Conservation (phyloP, 345 rosid species). For the Gossypium bickii region DNA sequence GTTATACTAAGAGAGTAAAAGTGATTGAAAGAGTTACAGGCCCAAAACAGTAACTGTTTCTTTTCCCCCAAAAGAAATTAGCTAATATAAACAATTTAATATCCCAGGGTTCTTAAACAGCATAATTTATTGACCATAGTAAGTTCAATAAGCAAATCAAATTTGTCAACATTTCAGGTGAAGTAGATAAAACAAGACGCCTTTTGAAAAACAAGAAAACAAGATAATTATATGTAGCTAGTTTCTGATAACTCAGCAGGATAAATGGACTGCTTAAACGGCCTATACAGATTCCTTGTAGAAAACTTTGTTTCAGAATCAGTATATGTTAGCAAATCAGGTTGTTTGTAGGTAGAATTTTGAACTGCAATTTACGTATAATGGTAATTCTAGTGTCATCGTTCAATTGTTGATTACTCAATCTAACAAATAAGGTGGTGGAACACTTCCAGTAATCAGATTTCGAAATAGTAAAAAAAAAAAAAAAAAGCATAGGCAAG, state of each 20-base stretch:
- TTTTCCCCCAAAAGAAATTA: background rate
- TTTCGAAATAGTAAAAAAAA: background rate
- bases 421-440: too few species aligned
- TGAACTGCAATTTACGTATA: too few species aligned
- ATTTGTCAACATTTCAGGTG: background rate
- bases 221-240: background rate
- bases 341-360: background rate
- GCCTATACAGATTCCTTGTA: background rate
- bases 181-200: background rate
- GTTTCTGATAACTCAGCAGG: background rate
- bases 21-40: background rate
- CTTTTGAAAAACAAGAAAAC: background rate
- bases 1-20: background rate
- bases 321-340: background rate
- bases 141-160: slow-evolving; percentile 8
- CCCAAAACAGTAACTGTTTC: background rate
- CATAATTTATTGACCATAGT: background rate
- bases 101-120: background rate
- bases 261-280: too few species aligned
- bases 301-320: background rate
- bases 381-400: too few species aligned
- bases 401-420: too few species aligned
- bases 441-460: background rate
- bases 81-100: background rate
- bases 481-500: background rate